Evolutionary conservation across 2,329 filamentous ascomycete species (phyloP).

Genomic region (Knufia petricola): DNA sequence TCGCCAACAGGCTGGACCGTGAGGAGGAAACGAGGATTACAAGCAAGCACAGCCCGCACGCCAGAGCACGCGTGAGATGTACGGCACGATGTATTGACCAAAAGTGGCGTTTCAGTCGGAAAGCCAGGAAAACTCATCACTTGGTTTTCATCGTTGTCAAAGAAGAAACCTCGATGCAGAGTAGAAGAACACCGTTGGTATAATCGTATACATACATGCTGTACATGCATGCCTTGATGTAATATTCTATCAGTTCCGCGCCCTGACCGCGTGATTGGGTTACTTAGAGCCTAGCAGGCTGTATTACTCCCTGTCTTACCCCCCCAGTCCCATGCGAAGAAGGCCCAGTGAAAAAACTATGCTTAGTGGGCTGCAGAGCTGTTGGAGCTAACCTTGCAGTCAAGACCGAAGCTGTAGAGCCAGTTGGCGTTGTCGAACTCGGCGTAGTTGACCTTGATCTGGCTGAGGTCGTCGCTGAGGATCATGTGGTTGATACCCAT

Average conservation of each 20-base stretch:
- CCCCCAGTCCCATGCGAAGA: background rate
- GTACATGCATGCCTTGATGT: background rate
- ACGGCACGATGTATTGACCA: no score
- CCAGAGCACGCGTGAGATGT: no score
- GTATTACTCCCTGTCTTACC: background rate
- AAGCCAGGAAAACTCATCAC: background rate
- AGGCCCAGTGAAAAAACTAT: background rate
- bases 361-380: background rate
- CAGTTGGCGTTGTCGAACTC: slow-evolving; percentile 23
- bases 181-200: background rate
- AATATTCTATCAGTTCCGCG: background rate
- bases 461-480: slow-evolving; percentile 13
- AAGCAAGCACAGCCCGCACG: no score
- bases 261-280: background rate
- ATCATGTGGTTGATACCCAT: slow-evolving; percentile 20
- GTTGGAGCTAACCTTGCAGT: slow-evolving; percentile 12
- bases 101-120: no score
- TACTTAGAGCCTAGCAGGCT: slow-evolving; percentile 2
- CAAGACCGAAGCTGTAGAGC: slow-evolving; percentile 18
- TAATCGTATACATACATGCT: background rate
- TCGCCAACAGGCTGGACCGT: no score
- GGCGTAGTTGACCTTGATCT: slow-evolving; percentile 20
- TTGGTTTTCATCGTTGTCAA: background rate
- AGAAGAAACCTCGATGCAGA: background rate
- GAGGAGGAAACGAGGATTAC: no score